These are phyloP conservation scores for Trametes coccinea DNA, from an alignment of 768 basidiomycete species.

Conservation along the genomic window DNA sequence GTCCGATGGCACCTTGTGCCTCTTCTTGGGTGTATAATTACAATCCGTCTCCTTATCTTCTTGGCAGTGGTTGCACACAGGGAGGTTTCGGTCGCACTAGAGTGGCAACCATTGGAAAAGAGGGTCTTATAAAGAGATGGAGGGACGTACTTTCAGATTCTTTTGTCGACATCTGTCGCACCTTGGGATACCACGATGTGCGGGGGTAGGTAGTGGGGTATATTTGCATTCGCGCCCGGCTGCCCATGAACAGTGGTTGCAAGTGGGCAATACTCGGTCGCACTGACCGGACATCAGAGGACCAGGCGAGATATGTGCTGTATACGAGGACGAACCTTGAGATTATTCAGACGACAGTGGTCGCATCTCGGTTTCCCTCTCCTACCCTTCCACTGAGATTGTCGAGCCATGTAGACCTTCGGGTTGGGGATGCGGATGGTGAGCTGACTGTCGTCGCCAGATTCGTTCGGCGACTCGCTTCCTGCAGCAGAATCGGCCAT, in stretches of 20 bases:
- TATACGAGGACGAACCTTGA: conserved; percentile 52
- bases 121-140: neutral
- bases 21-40: conserved; percentile 74
- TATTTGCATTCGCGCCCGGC: conserved; percentile 67
- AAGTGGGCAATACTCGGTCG: conserved; percentile 67
- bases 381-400: conserved; percentile 74
- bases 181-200: conserved; percentile 72
- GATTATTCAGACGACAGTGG: conserved; percentile 68
- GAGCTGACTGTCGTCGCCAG: conserved; percentile 41
- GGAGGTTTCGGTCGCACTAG: conserved; percentile 73
- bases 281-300: conserved; percentile 44
- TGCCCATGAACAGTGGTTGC: conserved; percentile 71
- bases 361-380: conserved; percentile 76
- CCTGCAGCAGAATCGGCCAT: conserved; percentile 33
- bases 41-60: conserved; percentile 55
- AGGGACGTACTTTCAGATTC: conserved; percentile 60
- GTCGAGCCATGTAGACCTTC: conserved; percentile 65
- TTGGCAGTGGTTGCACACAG: conserved; percentile 68
- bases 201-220: conserved; percentile 72
- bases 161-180: conserved; percentile 68
- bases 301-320: conserved; percentile 7
- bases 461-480: conserved; percentile 34
- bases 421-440: conserved; percentile 69
- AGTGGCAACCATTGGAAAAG: conserved; percentile 9
- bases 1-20: conserved; percentile 54